These are phyloP conservation scores for Amanita subjunquillea DNA, from an alignment of 768 basidiomycete species.

Conservation along the genomic window DNA sequence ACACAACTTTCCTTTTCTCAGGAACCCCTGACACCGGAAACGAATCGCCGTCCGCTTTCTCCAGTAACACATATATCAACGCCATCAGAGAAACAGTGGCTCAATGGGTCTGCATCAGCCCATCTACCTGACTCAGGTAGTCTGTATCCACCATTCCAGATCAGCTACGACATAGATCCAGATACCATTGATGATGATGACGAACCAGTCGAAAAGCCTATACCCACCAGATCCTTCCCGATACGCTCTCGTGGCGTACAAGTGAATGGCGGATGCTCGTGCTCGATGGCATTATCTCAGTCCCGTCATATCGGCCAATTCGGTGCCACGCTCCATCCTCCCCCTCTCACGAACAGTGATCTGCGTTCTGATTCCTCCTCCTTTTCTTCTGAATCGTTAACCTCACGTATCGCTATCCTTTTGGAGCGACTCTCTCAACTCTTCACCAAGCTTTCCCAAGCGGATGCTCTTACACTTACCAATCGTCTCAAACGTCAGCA, in stretches of 20 bases:
- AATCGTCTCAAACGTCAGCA: conserved; percentile 88
- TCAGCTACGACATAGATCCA: conserved; percentile 35
- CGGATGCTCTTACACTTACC: conserved; percentile 82
- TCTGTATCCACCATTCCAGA: conserved; percentile 19
- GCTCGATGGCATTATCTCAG: conserved; percentile 6
- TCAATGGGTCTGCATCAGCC: background rate
- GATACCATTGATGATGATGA: conserved; percentile 19
- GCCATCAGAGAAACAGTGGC: conserved; percentile 18
- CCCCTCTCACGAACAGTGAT: conserved; percentile 29
- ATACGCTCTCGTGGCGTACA: conserved; percentile 61
- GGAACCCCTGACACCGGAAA: conserved; percentile 37
- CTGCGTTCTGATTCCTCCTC: conserved; percentile 67
- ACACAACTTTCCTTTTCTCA: conserved; percentile 8
- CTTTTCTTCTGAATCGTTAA: conserved; percentile 34
- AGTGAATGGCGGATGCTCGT: conserved; percentile 36
- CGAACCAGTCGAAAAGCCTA: conserved; percentile 16
- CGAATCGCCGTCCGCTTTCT: conserved; percentile 31
- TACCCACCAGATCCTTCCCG: conserved; percentile 30
- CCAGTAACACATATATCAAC: conserved; percentile 23
- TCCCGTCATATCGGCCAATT: conserved; percentile 17
- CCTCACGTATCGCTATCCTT: conserved; percentile 45
- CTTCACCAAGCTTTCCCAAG: conserved; percentile 45
- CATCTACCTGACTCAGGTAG: conserved; percentile 10
- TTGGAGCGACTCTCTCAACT: conserved; percentile 57
- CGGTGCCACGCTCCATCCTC: conserved; percentile 29